phyloP scores from a whole-genome alignment of 2,329 filamentous ascomycete species.

The Xylaria sp. region DNA sequence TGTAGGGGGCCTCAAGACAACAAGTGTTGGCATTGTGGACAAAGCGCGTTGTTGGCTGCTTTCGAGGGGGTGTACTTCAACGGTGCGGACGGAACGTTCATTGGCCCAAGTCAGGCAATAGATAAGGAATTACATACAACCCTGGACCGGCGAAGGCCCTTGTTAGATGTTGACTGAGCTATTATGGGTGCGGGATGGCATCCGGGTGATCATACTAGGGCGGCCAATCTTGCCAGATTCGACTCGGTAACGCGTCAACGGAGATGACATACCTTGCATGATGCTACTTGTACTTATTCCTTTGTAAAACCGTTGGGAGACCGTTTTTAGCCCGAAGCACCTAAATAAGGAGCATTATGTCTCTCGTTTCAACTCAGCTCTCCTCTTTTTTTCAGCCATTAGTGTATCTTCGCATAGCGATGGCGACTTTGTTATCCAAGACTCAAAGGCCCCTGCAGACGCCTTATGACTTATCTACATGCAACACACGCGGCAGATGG shows the following conservation, averaged over 20 bases:
- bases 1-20: not conserved
- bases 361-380: conserved; percentile 17
- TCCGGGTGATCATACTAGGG: conserved; percentile 8
- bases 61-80: conserved; percentile 19
- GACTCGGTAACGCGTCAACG: conserved; percentile 11
- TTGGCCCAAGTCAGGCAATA: conserved; percentile 34
- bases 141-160: conserved; percentile 10
- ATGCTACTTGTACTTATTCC: not conserved
- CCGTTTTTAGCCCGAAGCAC: not conserved
- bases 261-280: not conserved
- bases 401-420: conserved; percentile 14
- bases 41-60: conserved; percentile 33
- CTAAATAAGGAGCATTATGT: not conserved
- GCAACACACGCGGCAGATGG: conserved; percentile 16
- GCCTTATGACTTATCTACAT: conserved; percentile 3
- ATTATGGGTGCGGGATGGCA: conserved; percentile 27
- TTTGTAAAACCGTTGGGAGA: not conserved
- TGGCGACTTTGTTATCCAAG: not conserved
- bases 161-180: conserved; percentile 4
- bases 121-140: conserved; percentile 37
- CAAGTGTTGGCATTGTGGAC: conserved; percentile 14
- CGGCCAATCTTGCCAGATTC: conserved; percentile 4
- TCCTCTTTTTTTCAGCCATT: not conserved
- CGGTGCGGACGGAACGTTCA: conserved; percentile 11
- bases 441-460: conserved; percentile 16